phyloP scores from a whole-genome alignment of 2,329 filamentous ascomycete genomes.

The Didymella lethalis region DNA sequence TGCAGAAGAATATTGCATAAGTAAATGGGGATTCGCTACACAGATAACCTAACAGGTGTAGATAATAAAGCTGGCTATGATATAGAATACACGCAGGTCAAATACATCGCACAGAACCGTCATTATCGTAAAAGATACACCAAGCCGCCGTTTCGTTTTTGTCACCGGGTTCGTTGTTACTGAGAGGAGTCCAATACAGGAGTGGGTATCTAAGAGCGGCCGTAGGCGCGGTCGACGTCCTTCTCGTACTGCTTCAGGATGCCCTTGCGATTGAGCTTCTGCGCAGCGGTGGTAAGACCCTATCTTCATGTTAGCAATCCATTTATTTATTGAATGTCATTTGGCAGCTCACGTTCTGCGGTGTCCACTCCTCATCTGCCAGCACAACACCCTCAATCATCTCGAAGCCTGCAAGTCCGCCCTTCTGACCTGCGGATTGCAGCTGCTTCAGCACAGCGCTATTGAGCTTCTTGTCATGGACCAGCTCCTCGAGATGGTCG shows the following conservation, averaged over 20 bases:
- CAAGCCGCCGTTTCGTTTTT: constrained; percentile 3
- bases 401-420: constrained; percentile 74
- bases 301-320: constrained; percentile 26
- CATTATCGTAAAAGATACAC: constrained; percentile 17
- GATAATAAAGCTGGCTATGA: constrained; percentile 13
- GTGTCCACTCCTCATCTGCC: constrained; percentile 87
- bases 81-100: constrained; percentile 19
- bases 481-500: constrained; percentile 71
- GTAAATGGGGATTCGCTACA: constrained; percentile 10
- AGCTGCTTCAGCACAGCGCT: constrained; percentile 74
- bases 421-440: constrained; percentile 68
- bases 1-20: not conserved
- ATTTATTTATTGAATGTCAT: not conserved
- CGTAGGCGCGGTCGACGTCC: constrained; percentile 59
- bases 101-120: constrained; percentile 4
- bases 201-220: constrained; percentile 21
- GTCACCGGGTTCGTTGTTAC: constrained; percentile 4
- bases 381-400: constrained; percentile 78
- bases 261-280: constrained; percentile 61
- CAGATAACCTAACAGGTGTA: constrained; percentile 1
- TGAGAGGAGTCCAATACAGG: not conserved
- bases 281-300: constrained; percentile 61
- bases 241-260: constrained; percentile 61
- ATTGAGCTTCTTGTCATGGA: constrained; percentile 71
- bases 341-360: constrained; percentile 71